These are phyloP conservation scores for Lasiodiplodia citricola DNA, from an alignment of 2,329 filamentous ascomycete species.

Conservation along the genomic window DNA sequence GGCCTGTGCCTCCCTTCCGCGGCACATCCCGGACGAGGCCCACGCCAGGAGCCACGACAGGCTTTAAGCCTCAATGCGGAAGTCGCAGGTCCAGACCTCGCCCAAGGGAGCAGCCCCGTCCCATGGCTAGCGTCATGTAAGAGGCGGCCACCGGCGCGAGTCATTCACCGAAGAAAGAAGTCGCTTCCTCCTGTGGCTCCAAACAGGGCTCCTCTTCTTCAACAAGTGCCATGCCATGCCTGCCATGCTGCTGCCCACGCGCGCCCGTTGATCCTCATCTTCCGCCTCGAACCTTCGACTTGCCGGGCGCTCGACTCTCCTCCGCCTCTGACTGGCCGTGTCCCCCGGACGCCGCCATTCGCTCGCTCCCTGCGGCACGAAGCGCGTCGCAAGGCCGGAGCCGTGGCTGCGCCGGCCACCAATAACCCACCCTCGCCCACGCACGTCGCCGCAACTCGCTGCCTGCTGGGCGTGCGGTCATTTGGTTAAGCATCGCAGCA, in stretches of 20 bases:
- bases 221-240: not conserved
- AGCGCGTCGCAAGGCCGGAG: slow-evolving; percentile 25
- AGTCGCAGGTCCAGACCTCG: not conserved
- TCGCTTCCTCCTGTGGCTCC: not conserved
- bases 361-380: slow-evolving; percentile 26
- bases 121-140: slow-evolving; percentile 7
- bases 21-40: slow-evolving; percentile 13
- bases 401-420: slow-evolving; percentile 20
- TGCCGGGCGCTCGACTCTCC: not conserved
- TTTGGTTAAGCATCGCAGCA: not conserved
- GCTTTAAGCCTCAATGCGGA: slow-evolving; percentile 16
- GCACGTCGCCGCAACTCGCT: slow-evolving; percentile 3
- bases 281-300: slow-evolving; percentile 18
- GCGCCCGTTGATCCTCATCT: slow-evolving; percentile 16
- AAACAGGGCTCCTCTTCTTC: not conserved
- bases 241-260: slow-evolving; percentile 15
- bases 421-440: slow-evolving; percentile 12
- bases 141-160: not conserved
- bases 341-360: slow-evolving; percentile 5
- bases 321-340: slow-evolving; percentile 11
- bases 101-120: not conserved
- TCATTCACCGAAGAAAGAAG: slow-evolving; percentile 17
- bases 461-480: not conserved
- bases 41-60: not conserved
- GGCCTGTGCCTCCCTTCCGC: slow-evolving; percentile 1